Base-by-base conservation (phyloP, 768 basidiomycete genomes). In the Suillus lakei region DNA sequence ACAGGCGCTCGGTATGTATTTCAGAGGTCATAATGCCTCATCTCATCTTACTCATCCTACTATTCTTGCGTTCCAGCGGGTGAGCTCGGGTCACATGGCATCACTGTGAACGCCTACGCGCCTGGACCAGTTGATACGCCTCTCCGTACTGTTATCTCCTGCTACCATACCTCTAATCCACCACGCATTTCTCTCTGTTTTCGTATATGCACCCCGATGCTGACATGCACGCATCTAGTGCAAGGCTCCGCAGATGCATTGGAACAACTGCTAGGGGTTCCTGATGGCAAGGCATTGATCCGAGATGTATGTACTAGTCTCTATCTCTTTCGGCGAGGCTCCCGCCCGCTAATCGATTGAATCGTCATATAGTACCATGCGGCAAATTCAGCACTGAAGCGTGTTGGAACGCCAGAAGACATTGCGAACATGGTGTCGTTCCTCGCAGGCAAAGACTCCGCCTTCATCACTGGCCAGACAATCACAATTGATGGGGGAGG, bases 371-470 rank as follows among this genome's bases (percentile, higher is more conserved):
- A 54, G 53, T 13, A 6, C 21, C 53, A 54, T 15, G 71, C 6
- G 59, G 70, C 10, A 53, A 64, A 26, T 64, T 73, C 59, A 70
- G 72, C 21, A 66, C 62, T 9, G 32, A 32, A 32, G 10, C 32
- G 30, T 12, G 1, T 54, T n/a, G 53, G 53, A 54, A 34, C 3
- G 53, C 65, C 76, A 0, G 51, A 66, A 8, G 71, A 79, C 46
- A 65, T 79, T 36, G 75, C 78, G 1, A 61, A 60, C 10, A 36
- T 79, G 5, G 78, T 79, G 2, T 74, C 77, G 9, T 79, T 76
- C 68, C 68, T 79, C 34, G 78, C 75, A 7, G 72, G 74, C 12
- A 69, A 72, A 48, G 70, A 75, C n/a, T 71, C 78, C 4, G 44
- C 61, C 13, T 76, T 73, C 50, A 72, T 77, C 10, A 78, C 78